Percentiles rank a stretch among this genome's conserved stretches.
Conservation (phyloP, 768 basidiomycete genomes). For the Lactarius deliciosus region DNA sequence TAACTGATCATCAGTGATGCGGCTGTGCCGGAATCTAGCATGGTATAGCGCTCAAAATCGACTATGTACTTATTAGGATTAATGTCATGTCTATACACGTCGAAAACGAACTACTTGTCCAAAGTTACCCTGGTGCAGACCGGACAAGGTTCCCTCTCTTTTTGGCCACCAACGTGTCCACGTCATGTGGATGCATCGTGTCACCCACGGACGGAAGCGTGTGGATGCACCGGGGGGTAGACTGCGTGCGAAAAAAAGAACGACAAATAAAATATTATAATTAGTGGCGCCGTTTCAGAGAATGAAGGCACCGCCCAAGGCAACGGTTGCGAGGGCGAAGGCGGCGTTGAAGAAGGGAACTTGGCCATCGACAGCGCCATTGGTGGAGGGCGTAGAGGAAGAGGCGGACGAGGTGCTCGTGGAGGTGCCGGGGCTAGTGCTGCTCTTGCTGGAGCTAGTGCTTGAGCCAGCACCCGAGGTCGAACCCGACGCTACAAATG, state of each 20-base stretch:
- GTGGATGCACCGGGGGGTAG: neutral
- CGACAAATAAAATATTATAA: neutral
- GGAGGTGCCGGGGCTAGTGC: neutral
- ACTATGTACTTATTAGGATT: neutral
- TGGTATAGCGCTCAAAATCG: neutral
- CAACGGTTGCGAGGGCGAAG: conserved; percentile 7
- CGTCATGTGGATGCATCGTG: neutral
- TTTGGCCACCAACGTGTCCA: neutral
- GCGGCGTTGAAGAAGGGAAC: conserved; percentile 8
- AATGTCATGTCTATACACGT: neutral
- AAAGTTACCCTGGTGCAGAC: neutral
- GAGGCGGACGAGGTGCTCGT: neutral
- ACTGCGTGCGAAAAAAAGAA: neutral
- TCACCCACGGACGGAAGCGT: neutral
- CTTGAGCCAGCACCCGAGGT: neutral
- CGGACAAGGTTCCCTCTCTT: neutral
- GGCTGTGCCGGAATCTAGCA: too few species aligned
- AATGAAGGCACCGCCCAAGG: conserved; percentile 12
- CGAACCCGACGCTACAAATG: conserved; percentile 2
- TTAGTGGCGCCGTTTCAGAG: neutral
- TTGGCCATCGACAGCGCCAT: neutral
- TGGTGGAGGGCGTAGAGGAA: neutral
- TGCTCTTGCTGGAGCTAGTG: too few species aligned
- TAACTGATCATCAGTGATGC: too few species aligned
- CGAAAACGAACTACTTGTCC: neutral